Conservation (phyloP, 352 stramenopile genomes). For the Phytophthora hybrid region DNA sequence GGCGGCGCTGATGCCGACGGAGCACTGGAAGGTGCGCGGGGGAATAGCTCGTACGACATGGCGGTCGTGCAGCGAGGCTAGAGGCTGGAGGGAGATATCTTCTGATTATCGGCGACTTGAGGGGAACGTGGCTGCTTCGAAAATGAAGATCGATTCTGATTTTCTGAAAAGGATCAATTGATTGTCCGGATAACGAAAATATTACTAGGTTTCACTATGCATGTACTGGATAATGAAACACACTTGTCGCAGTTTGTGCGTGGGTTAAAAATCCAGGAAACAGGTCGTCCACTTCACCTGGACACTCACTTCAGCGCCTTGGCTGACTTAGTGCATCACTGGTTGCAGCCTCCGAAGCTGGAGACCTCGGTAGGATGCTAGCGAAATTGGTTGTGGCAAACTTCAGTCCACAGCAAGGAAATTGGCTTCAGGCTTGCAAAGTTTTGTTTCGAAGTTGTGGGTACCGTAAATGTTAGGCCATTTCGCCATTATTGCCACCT, state of each 20-base stretch:
- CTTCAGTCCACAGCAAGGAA: no score
- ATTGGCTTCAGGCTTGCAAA: no score
- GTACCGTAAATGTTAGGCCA: no score
- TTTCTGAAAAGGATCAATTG: background rate
- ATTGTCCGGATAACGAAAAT: slow-evolving; percentile 19
- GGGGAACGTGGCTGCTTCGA: slow-evolving; percentile 22
- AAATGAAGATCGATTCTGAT: slow-evolving; percentile 30
- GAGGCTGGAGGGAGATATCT: slow-evolving; percentile 5
- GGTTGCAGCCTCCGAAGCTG: no score
- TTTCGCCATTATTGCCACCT: no score
- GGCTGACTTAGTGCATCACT: background rate
- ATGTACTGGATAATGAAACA: slow-evolving; percentile 7
- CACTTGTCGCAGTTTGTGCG: slow-evolving; percentile 17
- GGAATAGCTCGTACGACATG: slow-evolving; percentile 39
- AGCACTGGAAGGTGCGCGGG: slow-evolving; percentile 10
- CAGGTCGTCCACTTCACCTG: background rate
- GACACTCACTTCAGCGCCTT: background rate
- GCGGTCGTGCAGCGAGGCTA: background rate
- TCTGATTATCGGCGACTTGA: slow-evolving; percentile 8
- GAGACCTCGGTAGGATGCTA: no score
- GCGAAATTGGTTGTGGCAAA: no score
- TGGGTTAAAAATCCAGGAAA: slow-evolving; percentile 20
- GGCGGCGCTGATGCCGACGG: slow-evolving; percentile 15
- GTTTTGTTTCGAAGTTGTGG: no score
- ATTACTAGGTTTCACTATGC: slow-evolving; percentile 5